These are phyloP conservation scores for Sphagnum fallax DNA, from an alignment of 228 moss, liverwort and hornwort genomes.

Conservation along the genomic window DNA sequence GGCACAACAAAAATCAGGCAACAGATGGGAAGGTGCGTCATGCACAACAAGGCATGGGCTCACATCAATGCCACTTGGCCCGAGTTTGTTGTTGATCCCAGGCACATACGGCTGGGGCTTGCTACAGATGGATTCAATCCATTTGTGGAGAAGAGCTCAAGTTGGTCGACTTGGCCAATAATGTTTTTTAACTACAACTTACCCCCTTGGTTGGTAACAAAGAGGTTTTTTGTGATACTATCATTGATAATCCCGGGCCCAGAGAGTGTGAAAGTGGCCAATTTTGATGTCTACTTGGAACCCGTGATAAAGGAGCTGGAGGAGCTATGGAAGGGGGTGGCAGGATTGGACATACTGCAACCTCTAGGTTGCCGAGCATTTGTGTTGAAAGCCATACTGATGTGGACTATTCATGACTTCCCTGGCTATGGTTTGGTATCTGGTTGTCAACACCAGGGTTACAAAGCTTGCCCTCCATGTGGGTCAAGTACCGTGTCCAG, in stretches of 20 bases:
- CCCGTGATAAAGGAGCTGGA: slow-evolving; percentile 1
- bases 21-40: not conserved
- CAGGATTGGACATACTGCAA: no score
- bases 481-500: no score
- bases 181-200: slow-evolving; percentile 4
- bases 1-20: not conserved
- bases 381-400: no score
- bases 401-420: no score
- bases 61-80: not conserved
- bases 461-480: no score
- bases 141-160: not conserved
- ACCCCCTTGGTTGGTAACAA: slow-evolving; percentile 3
- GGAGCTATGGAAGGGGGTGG: slow-evolving; percentile 1
- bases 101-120: not conserved
- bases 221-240: slow-evolving; percentile 2
- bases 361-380: no score
- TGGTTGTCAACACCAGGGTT: no score
- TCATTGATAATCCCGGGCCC: not conserved
- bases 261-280: not conserved
- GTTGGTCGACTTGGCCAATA: not conserved
- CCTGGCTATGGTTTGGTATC: no score
- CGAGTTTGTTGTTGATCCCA: not conserved
- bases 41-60: not conserved
- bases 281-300: slow-evolving; percentile 4
- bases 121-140: slow-evolving; percentile 3